A percentile compares a stretch with the other conserved stretches of the same genome.
Evolutionary conservation across 306 rosid genomes (phyloP).

Genomic region (Hylodesmum podocarpum): DNA sequence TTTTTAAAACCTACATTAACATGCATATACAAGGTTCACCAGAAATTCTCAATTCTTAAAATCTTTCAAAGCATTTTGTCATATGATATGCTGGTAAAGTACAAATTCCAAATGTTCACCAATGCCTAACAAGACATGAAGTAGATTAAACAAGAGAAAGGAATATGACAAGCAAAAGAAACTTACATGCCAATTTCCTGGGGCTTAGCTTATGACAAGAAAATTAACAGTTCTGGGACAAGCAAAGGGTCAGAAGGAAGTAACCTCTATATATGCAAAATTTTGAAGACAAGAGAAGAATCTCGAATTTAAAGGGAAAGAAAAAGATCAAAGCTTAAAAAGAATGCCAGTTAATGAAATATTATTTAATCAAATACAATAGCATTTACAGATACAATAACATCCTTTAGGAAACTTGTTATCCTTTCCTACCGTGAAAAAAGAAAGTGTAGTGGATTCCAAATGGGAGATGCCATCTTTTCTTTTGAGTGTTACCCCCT

Average conservation of each 20-base stretch:
- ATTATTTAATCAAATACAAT: too few relatives aligned
- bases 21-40: neutral
- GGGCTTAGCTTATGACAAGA: neutral
- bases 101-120: neutral
- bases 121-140: neutral
- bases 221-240: neutral
- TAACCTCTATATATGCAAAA: neutral
- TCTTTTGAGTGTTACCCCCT: conserved; percentile 8
- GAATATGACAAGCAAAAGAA: conserved; percentile 15
- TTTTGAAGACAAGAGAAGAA: conserved; percentile 13
- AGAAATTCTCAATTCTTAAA: neutral
- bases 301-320: neutral
- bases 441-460: conserved; percentile 36
- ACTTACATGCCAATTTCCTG: conserved; percentile 26
- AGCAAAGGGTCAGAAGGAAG: neutral
- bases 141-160: conserved; percentile 2
- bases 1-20: neutral
- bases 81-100: neutral
- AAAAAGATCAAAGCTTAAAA: conserved; percentile 14
- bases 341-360: too few relatives aligned
- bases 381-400: too few relatives aligned
- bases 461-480: conserved; percentile 32
- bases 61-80: neutral
- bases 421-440: too few relatives aligned
- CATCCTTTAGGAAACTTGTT: too few relatives aligned